A percentile compares a stretch with the other conserved stretches of the same genome.
These are phyloP conservation scores for Calonectria naviculata DNA, from an alignment of 2,329 filamentous ascomycete species.

Conservation along the genomic window DNA sequence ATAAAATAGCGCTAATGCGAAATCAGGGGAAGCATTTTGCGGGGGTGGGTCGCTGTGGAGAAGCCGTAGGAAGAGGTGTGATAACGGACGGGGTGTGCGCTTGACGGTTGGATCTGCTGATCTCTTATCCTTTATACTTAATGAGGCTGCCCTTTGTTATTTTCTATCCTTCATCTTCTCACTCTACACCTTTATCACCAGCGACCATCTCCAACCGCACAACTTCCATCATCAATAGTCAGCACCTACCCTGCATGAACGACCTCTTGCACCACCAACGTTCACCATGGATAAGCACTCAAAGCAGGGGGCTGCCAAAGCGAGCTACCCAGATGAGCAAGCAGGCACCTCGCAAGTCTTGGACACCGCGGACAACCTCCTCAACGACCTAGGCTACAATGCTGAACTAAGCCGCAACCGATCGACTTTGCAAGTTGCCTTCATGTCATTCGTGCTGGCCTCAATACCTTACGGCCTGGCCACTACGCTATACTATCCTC, in stretches of 20 bases:
- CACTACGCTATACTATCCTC: neutral
- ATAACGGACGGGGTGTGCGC: neutral
- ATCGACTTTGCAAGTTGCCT: neutral
- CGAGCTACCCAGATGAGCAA: neutral
- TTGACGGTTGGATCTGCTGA: neutral
- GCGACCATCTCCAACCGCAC: no score
- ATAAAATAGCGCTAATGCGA: neutral
- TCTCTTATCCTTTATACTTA: neutral
- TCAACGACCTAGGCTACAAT: neutral
- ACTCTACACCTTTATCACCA: no score
- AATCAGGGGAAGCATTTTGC: neutral
- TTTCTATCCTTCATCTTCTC: no score
- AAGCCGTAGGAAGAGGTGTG: neutral
- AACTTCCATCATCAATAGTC: neutral
- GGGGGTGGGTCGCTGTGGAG: neutral
- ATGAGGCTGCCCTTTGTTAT: no score
- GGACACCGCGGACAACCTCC: neutral
- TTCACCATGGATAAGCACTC: neutral
- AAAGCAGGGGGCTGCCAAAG: neutral
- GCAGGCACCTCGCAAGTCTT: neutral
- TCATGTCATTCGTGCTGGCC: slow-evolving; percentile 4
- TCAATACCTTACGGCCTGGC: neutral
- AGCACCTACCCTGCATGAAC: neutral
- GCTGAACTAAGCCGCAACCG: neutral
- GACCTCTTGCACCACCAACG: neutral